phyloP scores from a whole-genome alignment of 179 eudicot genomes.

The Spinacia oleracea region DNA sequence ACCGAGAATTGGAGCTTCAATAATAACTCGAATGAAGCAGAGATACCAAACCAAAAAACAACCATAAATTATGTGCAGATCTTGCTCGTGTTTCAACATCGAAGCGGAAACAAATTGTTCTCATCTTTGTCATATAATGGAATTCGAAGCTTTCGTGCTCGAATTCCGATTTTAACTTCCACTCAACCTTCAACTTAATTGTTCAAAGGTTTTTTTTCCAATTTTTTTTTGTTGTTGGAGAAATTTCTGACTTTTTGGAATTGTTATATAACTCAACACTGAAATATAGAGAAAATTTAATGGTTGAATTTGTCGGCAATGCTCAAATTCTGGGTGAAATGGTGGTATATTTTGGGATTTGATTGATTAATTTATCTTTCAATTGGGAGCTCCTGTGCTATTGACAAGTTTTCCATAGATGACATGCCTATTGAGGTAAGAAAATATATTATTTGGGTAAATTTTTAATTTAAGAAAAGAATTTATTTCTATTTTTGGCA shows the following conservation, averaged over 20 bases:
- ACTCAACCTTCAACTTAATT: background rate
- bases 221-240: background rate
- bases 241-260: background rate
- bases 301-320: conserved; percentile 28
- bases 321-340: conserved; percentile 7
- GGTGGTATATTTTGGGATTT: background rate
- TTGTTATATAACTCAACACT: background rate
- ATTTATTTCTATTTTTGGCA: background rate
- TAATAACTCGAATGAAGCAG: background rate
- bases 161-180: background rate
- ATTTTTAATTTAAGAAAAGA: background rate
- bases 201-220: background rate
- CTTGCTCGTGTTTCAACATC: conserved; percentile 17
- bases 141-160: conserved; percentile 14
- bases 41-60: background rate
- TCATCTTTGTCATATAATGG: background rate
- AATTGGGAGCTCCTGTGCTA: background rate
- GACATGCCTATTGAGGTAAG: no score
- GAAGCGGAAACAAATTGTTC: background rate
- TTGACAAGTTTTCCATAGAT: background rate
- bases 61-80: conserved; percentile 23
- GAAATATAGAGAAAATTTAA: background rate
- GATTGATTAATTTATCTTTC: background rate
- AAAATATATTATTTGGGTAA: background rate
- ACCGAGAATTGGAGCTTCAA: background rate